Evolutionary conservation across 192 early-diverging fungal species (phyloP), one percentile per base, ranked within the genome.

Genomic region (Backusella australiensis): DNA sequence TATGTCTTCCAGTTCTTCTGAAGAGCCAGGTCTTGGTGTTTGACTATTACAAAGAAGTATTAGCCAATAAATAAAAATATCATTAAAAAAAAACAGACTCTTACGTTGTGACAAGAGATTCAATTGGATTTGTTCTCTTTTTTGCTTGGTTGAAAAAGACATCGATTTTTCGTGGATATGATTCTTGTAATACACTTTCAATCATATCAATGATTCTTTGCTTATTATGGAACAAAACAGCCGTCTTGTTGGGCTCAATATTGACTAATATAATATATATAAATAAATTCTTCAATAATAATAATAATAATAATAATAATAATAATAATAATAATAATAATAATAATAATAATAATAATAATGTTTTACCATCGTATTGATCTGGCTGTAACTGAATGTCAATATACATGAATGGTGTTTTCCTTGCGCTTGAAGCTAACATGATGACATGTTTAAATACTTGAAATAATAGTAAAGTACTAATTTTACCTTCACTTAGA

Each of bases 161-260:
- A 41, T 69, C 68, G 1, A 69, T 38, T 21, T 49, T 49, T 36
- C 29, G 42, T 4, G 69, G 38, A 56, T 82, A 82, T 41, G 56
- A 7, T 21, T 53, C 56, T 29, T 80, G 63, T 29, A 83, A 59
- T 12, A 77, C 35, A 12, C 34, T 34, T 21, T 80, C 67, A 15
- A 79, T 34, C 7, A 74, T 21, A 32, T 74, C 66, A 5, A 77
- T 3, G n/a, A 83, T 44, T n/a, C 53, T 34, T 59, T 77, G 74
- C 17, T 66, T 59, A 9, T 83, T 17, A 46, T 83, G 81, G 49
- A 83, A 76, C 11, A 83, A 34, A 17, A 77, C 72, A 0, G 68
- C 66, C 52, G 77, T 83, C 35, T 83, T 83, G 52, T 76, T 83
- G 1, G 81, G 81, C 29, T 83, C 81, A n/a, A 83, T 71, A 67